Conservation (phyloP, 139 green algal genomes). For the Chlamydomonas sp. region DNA sequence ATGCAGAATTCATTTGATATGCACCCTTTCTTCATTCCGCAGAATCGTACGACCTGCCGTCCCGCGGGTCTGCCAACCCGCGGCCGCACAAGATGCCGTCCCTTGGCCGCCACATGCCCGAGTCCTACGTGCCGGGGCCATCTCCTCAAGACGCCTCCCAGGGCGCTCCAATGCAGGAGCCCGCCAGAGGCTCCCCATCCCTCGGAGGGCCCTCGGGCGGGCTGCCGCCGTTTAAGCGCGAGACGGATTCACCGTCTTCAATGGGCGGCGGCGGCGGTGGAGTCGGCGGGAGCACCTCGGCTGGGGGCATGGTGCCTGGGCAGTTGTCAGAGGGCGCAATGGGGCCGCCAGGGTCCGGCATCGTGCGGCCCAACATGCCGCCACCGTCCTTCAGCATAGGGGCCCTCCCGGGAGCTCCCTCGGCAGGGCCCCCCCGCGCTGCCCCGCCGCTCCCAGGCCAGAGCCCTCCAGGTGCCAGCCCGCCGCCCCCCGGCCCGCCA, state of each 20-base stretch:
- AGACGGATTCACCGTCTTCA: neutral
- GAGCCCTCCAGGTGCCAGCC: neutral
- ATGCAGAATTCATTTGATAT: too few species aligned
- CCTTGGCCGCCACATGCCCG: neutral
- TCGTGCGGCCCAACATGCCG: neutral
- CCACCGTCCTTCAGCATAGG: neutral
- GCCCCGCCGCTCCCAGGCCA: slow-evolving; percentile 18
- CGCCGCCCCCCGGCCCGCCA: slow-evolving; percentile 6
- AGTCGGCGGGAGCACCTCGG: neutral
- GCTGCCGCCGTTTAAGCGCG: neutral
- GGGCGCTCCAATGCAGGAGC: too few species aligned
- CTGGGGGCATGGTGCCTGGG: too few species aligned
- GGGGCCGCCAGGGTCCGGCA: too few species aligned
- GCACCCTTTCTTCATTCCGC: neutral
- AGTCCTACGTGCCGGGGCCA: neutral
- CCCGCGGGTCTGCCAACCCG: slow-evolving; percentile 27
- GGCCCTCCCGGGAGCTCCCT: neutral
- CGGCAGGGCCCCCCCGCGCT: slow-evolving; percentile 7
- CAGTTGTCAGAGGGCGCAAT: too few species aligned
- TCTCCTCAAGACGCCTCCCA: too few species aligned
- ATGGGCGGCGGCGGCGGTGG: neutral
- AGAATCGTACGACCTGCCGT: slow-evolving; percentile 12
- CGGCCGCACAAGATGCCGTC: slow-evolving; percentile 37
- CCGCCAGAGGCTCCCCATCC: neutral
- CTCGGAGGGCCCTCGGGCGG: neutral